A percentile compares a stretch with the other conserved stretches of the same genome.
These are phyloP conservation scores for Trifolium pratense DNA, from an alignment of 306 rosid genomes.

Conservation along the genomic window DNA sequence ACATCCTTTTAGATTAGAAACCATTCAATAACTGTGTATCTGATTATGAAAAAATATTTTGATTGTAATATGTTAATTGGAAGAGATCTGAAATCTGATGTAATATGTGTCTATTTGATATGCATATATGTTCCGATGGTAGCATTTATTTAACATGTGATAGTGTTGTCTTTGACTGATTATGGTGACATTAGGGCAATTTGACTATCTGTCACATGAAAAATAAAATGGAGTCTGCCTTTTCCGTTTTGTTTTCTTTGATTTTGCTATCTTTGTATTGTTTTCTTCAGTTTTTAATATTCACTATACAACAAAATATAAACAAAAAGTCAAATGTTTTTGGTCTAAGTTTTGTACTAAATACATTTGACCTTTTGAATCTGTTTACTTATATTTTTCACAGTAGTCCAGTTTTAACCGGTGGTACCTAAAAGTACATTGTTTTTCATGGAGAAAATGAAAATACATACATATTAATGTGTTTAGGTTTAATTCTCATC, in stretches of 20 bases:
- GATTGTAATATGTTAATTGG: background rate
- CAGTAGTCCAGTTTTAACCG: no score
- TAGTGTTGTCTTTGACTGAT: background rate
- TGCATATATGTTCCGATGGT: background rate
- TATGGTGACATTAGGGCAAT: no score
- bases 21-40: background rate
- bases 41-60: background rate
- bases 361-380: background rate
- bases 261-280: no score
- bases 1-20: conserved; percentile 19
- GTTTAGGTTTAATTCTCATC: conserved; percentile 26
- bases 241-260: no score
- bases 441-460: no score
- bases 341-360: background rate
- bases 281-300: no score
- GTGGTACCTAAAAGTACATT: background rate
- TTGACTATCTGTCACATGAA: no score
- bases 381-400: no score
- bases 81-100: background rate
- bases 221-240: no score
- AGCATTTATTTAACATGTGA: background rate
- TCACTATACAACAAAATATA: no score
- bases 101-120: background rate
- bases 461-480: background rate
- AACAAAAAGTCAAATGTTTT: no score